Evolutionary conservation across 768 basidiomycete species (phyloP).

Genomic region (Lentinus brumalis): DNA sequence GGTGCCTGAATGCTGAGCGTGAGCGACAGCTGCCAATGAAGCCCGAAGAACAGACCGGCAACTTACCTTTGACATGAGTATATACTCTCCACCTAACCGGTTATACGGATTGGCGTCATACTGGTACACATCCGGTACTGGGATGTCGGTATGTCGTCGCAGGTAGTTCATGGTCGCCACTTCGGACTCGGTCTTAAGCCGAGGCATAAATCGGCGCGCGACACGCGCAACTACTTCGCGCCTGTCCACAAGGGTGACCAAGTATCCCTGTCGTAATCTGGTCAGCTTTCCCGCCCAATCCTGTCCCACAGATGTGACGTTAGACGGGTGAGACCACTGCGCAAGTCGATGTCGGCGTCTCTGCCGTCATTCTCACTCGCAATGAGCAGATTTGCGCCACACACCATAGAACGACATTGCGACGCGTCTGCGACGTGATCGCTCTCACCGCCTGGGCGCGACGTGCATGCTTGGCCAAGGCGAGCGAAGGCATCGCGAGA

Average conservation of each 20-base stretch:
- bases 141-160: conserved; percentile 66
- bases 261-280: conserved; percentile 59
- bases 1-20: conserved; percentile 51
- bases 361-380: no score
- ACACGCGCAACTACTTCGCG: conserved; percentile 75
- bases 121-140: conserved; percentile 74
- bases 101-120: conserved; percentile 86
- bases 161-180: conserved; percentile 85
- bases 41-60: no score
- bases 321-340: not conserved
- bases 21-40: conserved; percentile 10
- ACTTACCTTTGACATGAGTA: conserved; percentile 82
- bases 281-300: not conserved
- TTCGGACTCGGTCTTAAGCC: conserved; percentile 85
- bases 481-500: no score
- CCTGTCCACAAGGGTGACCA: conserved; percentile 64
- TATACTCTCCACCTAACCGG: conserved; percentile 81
- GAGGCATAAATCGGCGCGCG: conserved; percentile 83
- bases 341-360: no score
- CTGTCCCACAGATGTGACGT: not conserved
- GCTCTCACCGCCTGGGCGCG: no score
- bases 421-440: no score
- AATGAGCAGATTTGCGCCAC: no score
- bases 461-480: no score
- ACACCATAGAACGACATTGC: no score